A percentile compares a stretch with the other conserved stretches of the same genome.
Conservation (phyloP, 805 yeast genomes). For the Candida broadrunensis region DNA sequence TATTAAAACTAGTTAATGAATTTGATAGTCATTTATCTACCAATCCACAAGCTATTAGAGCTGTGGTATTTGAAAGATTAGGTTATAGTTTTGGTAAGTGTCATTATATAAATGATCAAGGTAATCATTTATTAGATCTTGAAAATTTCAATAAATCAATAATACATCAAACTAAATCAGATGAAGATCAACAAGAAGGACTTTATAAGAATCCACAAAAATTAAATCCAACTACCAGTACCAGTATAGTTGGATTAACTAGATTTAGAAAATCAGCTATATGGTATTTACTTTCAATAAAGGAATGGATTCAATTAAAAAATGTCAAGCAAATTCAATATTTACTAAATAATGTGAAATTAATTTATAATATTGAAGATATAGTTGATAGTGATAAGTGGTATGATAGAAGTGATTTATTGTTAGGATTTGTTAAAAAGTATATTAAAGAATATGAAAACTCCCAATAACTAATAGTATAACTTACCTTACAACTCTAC, state of each 20-base stretch:
- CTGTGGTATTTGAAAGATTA: slow-evolving; percentile 40
- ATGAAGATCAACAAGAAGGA: slow-evolving; percentile 4
- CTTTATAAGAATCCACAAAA: slow-evolving; percentile 31
- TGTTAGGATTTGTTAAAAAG: slow-evolving; percentile 19
- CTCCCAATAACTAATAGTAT: too few relatives aligned
- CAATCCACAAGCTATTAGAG: slow-evolving; percentile 43
- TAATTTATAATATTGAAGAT: slow-evolving; percentile 16
- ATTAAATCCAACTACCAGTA: slow-evolving; percentile 30
- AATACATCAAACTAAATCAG: neutral
- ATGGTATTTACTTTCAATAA: slow-evolving; percentile 73
- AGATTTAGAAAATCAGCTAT: slow-evolving; percentile 71
- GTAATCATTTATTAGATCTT: slow-evolving; percentile 33
- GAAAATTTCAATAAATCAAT: neutral
- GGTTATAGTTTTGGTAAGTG: slow-evolving; percentile 49
- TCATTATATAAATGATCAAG: slow-evolving; percentile 13
- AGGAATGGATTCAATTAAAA: slow-evolving; percentile 52
- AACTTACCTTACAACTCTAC: too few relatives aligned
- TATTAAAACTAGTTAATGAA: slow-evolving; percentile 46
- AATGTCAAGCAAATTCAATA: slow-evolving; percentile 22
- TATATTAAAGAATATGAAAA: neutral
- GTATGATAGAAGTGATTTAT: slow-evolving; percentile 31
- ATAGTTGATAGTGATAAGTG: slow-evolving; percentile 16
- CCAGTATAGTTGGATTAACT: slow-evolving; percentile 50
- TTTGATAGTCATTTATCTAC: slow-evolving; percentile 37
- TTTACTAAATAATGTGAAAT: slow-evolving; percentile 24